Evolutionary conservation across 2,329 filamentous ascomycete genomes (phyloP).

Genomic region (Trichoderma endophyticum): DNA sequence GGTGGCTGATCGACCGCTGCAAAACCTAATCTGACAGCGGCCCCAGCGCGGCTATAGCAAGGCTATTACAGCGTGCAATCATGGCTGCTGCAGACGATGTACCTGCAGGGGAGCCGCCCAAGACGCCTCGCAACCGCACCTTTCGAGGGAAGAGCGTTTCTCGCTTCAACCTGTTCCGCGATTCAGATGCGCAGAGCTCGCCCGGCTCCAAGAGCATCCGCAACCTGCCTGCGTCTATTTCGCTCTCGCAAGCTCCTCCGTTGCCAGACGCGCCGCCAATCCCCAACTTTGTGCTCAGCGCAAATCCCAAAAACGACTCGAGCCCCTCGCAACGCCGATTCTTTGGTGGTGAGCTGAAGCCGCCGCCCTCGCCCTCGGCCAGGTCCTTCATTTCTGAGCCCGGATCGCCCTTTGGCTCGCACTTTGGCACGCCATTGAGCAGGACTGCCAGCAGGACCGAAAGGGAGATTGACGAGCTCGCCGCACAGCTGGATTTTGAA

Average conservation of each 20-base stretch:
- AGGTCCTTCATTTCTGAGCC: slow-evolving; percentile 10
- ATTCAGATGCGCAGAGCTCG: slow-evolving; percentile 21
- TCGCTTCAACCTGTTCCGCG: slow-evolving; percentile 32
- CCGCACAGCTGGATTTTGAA: slow-evolving; percentile 16
- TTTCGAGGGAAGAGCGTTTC: slow-evolving; percentile 37
- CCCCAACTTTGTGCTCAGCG: slow-evolving; percentile 29
- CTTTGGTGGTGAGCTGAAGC: slow-evolving; percentile 4
- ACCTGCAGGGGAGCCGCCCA: slow-evolving; percentile 21
- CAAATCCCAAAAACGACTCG: slow-evolving; percentile 30
- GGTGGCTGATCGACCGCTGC: slow-evolving; percentile 4
- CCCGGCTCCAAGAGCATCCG: slow-evolving; percentile 22
- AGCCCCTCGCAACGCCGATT: slow-evolving; percentile 20
- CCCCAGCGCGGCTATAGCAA: background rate
- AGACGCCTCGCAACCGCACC: slow-evolving; percentile 33
- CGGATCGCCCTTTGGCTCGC: slow-evolving; percentile 13
- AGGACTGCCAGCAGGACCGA: slow-evolving; percentile 6
- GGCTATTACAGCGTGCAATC: background rate
- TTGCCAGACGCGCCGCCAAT: slow-evolving; percentile 24
- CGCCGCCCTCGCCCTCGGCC: slow-evolving; percentile 16
- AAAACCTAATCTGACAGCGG: slow-evolving; percentile 13
- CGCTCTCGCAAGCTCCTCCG: slow-evolving; percentile 23
- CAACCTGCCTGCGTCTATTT: slow-evolving; percentile 10
- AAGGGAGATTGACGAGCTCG: slow-evolving; percentile 17
- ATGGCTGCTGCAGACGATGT: slow-evolving; percentile 22
- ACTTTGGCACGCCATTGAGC: background rate